Conservation (phyloP, 768 basidiomycete genomes). For the Termitomyces sp. region DNA sequence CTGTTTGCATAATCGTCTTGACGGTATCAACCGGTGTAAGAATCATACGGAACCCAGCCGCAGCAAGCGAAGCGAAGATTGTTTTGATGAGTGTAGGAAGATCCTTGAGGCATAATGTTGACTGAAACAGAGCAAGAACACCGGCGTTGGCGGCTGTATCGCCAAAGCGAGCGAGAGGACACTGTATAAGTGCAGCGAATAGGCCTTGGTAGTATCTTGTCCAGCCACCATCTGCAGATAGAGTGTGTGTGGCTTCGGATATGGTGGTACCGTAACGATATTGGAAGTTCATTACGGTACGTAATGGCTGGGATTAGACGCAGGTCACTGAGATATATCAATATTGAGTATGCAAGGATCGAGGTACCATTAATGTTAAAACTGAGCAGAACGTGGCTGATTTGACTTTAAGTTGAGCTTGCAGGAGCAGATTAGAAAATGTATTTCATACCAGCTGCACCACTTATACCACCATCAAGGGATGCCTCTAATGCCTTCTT, state of each 20-base stretch:
- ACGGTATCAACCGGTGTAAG: slow-evolving; percentile 90
- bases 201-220: slow-evolving; percentile 88
- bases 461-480: slow-evolving; percentile 86
- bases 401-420: not conserved
- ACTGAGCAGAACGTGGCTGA: slow-evolving; percentile 94
- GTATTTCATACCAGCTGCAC: slow-evolving; percentile 62
- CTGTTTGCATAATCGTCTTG: slow-evolving; percentile 93
- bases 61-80: slow-evolving; percentile 70
- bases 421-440: not conserved
- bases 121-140: slow-evolving; percentile 79
- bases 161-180: slow-evolving; percentile 81
- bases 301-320: slow-evolving; percentile 58
- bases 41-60: slow-evolving; percentile 85
- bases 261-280: slow-evolving; percentile 81
- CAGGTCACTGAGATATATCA: slow-evolving; percentile 2
- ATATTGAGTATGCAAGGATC: not conserved
- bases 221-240: slow-evolving; percentile 78
- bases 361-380: slow-evolving; percentile 71
- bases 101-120: slow-evolving; percentile 64
- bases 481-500: slow-evolving; percentile 74
- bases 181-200: slow-evolving; percentile 80
- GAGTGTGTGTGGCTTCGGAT: slow-evolving; percentile 56
- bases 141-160: slow-evolving; percentile 95
- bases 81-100: slow-evolving; percentile 72
- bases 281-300: slow-evolving; percentile 97